Base-by-base conservation (phyloP, 441 rosid genomes). In the Adansonia grandidieri region DNA sequence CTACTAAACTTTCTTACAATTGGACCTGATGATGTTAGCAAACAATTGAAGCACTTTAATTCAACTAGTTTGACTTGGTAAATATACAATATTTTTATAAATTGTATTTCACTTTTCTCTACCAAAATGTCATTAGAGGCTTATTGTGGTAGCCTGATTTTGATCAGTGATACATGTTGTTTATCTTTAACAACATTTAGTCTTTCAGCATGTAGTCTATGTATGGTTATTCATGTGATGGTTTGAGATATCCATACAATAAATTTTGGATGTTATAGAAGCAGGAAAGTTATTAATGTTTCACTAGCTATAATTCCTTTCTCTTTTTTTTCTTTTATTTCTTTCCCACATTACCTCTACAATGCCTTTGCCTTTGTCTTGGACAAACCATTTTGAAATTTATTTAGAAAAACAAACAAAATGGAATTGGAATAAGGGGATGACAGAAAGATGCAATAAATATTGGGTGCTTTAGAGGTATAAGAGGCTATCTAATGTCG, bases 1-100 rank as follows among this genome's bases (percentile, higher is more conserved):
- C 87, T 96, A 93, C 86, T 94, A 96, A 85, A 94, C 99, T 64
- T 96, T 96, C 88, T 88, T 94, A 61, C 97, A 96, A 89, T 84
- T 94, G 89, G 99, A 92, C 79, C 98, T 48, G 99, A 96, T 76
- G 97, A 96, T 82, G 94, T 96, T 72, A 96, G 99, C 13, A 97
- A 96, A 81, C 98, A 94, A 76, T 70, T 96, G 84, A 93, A 96
- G 84, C 92, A 97, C 19, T 14, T 96, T 97, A 1, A 94, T 96
- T 80, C 99, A 98, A 44, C 86, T 91, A 48, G 98, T 96, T 81
- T 88, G 97, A 13, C 98, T 96, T 8, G 98, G 99, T 63, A 92
- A 92, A 94, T 91, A 90, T 80, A 94, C 98, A 40, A 87, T 93
- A 79, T 96, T 73, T 86, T 82, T 94, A 80, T 91, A 96, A 81